These are phyloP conservation scores for Pichia sp. DNA, from an alignment of 1,139 yeast genomes.

Conservation along the genomic window DNA sequence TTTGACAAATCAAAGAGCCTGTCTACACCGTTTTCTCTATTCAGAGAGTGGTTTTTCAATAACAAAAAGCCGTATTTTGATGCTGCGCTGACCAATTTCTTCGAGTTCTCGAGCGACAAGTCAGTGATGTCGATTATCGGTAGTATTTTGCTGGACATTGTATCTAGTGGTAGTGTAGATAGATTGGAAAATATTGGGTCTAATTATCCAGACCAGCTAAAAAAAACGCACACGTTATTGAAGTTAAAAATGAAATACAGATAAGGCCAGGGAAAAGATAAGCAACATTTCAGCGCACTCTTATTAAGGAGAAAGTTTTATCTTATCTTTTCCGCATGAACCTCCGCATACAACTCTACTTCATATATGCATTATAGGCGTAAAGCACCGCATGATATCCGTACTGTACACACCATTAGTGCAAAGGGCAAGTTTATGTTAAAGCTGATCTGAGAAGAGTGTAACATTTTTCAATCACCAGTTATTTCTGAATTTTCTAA, in stretches of 20 bases:
- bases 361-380: no score
- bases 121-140: constrained; percentile 50
- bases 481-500: no score
- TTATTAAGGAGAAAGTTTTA: no score
- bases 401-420: no score
- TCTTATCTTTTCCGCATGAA: no score
- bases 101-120: constrained; percentile 43
- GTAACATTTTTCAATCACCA: no score
- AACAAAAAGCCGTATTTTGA: constrained; percentile 66
- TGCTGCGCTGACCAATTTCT: constrained; percentile 58
- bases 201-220: not conserved
- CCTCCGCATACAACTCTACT: no score
- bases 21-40: constrained; percentile 51
- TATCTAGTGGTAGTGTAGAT: not conserved
- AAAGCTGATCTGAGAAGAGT: no score
- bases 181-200: not conserved
- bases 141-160: not conserved
- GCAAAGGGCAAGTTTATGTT: no score
- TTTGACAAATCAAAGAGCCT: constrained; percentile 50
- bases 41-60: constrained; percentile 67
- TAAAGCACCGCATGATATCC: no score
- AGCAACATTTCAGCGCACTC: not conserved
- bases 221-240: not conserved
- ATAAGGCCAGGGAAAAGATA: not conserved
- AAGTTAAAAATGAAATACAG: not conserved